These are phyloP conservation scores for Termitomyces heimii DNA, from an alignment of 768 basidiomycete species.

Conservation along the genomic window DNA sequence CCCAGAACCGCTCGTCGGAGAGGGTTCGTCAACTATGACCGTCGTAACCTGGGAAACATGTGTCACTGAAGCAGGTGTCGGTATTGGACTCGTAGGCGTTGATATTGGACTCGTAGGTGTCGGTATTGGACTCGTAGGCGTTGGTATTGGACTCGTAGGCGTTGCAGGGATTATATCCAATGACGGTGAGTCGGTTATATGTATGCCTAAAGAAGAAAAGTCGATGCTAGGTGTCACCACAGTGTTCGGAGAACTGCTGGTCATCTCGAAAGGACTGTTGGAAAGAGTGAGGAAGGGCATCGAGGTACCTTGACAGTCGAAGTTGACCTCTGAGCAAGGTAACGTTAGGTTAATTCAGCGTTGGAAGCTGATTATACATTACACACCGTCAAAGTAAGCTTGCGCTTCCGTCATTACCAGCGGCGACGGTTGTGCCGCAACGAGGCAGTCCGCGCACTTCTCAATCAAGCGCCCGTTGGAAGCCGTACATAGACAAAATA, in stretches of 20 bases:
- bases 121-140: too few relatives aligned
- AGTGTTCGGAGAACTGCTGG: background rate
- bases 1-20: background rate
- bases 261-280: background rate
- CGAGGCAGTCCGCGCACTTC: constrained; percentile 25
- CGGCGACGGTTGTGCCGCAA: constrained; percentile 3
- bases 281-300: background rate
- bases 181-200: too few relatives aligned
- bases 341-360: background rate
- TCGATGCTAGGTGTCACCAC: too few relatives aligned
- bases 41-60: too few relatives aligned
- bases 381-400: constrained; percentile 20
- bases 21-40: too few relatives aligned
- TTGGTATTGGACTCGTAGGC: too few relatives aligned
- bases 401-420: constrained; percentile 18
- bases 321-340: background rate
- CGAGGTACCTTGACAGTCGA: background rate
- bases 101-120: too few relatives aligned
- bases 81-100: too few relatives aligned
- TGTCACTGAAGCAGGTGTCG: too few relatives aligned
- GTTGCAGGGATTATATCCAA: too few relatives aligned
- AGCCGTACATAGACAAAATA: constrained; percentile 19
- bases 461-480: constrained; percentile 19
- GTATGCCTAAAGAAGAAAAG: too few relatives aligned
- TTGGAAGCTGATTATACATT: too few relatives aligned